phyloP scores from a whole-genome alignment of 2,329 filamentous ascomycete genomes.

The Hymenoscyphus repandus region DNA sequence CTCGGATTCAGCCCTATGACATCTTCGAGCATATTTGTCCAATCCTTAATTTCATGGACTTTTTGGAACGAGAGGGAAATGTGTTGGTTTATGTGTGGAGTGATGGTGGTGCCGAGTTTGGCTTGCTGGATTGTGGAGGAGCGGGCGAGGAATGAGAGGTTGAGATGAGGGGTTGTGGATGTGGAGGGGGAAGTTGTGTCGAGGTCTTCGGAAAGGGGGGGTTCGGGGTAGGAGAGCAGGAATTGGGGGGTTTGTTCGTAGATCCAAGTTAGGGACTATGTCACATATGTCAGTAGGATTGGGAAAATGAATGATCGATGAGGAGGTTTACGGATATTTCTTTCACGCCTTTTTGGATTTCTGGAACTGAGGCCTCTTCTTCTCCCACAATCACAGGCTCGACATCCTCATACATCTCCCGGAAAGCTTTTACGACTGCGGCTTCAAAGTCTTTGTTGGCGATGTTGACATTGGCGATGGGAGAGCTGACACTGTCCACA shows the following conservation, averaged over 20 bases:
- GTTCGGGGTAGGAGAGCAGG: slow-evolving; percentile 2
- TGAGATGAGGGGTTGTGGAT: too few species aligned
- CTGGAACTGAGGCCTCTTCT: slow-evolving; percentile 6
- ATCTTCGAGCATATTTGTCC: too few species aligned
- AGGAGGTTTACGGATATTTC: slow-evolving; percentile 6
- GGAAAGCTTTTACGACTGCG: slow-evolving; percentile 62
- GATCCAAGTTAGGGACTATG: slow-evolving; percentile 10
- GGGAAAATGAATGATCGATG: neutral
- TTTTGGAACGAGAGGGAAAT: too few species aligned
- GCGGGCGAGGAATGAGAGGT: too few species aligned
- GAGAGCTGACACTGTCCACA: slow-evolving; percentile 85
- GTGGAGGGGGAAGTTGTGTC: too few species aligned
- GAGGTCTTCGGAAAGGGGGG: neutral
- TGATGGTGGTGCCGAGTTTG: too few species aligned
- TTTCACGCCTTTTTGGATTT: slow-evolving; percentile 3
- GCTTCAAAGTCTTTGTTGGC: slow-evolving; percentile 42
- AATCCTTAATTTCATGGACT: too few species aligned
- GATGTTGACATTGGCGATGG: slow-evolving; percentile 72
- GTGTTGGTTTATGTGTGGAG: too few species aligned
- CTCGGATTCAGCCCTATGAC: too few species aligned
- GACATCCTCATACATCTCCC: slow-evolving; percentile 52
- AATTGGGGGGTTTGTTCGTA: slow-evolving; percentile 12
- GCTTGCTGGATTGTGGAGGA: too few species aligned
- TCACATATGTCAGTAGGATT: neutral
- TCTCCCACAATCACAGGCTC: slow-evolving; percentile 20